Evolutionary conservation across 1,284 basidiomycete genomes (phyloP), one percentile per base, ranked within the genome.

Genomic region (Tilletia horrida): DNA sequence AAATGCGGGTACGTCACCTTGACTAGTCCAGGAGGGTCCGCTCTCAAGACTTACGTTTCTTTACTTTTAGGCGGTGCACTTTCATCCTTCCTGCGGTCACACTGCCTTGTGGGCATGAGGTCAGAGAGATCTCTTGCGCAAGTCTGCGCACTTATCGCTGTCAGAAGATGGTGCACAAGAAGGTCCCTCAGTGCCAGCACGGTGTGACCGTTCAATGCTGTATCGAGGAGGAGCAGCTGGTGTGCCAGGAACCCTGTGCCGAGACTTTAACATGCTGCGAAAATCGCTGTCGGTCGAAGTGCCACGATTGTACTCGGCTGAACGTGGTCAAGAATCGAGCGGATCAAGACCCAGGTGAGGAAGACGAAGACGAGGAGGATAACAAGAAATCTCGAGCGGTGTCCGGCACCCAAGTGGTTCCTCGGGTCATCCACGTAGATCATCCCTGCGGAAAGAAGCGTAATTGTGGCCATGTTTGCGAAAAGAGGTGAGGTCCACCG

Each of bases 91-190:
- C 81, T 4, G 78, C 85, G 6, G 84, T 89, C 4, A 40, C 70
- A 31, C 83, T 91, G n/a, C 87, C 88, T 0, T 91, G 89, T 70
- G 88, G 88, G 0, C 89, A 91, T 77, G 65, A 73, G 21, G 83
- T 74, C 11, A 78, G 40, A 14, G 40, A 65, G 21, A 27, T 48
- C 31, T 31, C 29, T 61, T 90, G 89, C 69, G 80, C 85, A 71
- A 73, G 35, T 40, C 35, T 40, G 35, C 35, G 11, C 4, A 40
- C 4, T 6, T 11, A 40, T 11, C 35, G 35, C 4, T 40, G 35
- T 11, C 35, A 40, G 0, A 81, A 79, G 14, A 65, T 71, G 11
- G 84, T 89, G 18, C 69, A 68, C 43, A 88, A 87, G 75, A 64
- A 71, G 2, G 84, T 90, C 4, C 83, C 84, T 0, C 73, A 73